Conservation (phyloP, 1,284 basidiomycete genomes). For the Cutaneotrichosporon sp. region DNA sequence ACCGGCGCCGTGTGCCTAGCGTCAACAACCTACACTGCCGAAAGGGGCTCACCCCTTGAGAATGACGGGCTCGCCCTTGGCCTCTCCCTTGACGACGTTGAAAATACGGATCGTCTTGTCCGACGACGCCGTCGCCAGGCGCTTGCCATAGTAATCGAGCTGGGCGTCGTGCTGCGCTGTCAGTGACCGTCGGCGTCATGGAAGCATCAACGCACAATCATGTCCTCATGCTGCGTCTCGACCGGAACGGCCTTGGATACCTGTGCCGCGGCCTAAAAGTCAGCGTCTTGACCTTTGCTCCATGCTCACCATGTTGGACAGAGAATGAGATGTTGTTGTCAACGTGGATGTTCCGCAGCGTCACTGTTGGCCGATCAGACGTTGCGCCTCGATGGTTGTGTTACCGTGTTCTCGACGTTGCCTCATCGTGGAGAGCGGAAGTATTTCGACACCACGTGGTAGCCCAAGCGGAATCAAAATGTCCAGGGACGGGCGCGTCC, state of each 20-base stretch:
- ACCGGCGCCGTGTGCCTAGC: slow-evolving; percentile 85
- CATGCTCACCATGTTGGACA: slow-evolving; percentile 12
- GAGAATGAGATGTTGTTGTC: not conserved
- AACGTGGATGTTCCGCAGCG: not conserved
- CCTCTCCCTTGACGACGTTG: slow-evolving; percentile 82
- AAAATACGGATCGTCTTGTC: slow-evolving; percentile 95
- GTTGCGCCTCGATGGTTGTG: not conserved
- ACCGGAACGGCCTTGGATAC: slow-evolving; percentile 49
- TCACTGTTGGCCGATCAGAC: not conserved
- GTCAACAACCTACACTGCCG: not conserved
- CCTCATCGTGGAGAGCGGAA: not conserved
- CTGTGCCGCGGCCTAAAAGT: slow-evolving; percentile 26
- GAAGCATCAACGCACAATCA: slow-evolving; percentile 64
- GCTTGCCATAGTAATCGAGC: slow-evolving; percentile 94
- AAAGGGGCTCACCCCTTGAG: slow-evolving; percentile 67
- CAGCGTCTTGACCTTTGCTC: not conserved
- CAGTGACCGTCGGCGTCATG: not conserved
- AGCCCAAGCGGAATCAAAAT: slow-evolving; percentile 1
- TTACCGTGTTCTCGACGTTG: not conserved
- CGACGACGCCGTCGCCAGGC: slow-evolving; percentile 92
- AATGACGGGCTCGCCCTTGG: slow-evolving; percentile 60
- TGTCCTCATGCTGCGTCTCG: slow-evolving; percentile 89
- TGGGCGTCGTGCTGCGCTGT: slow-evolving; percentile 83
- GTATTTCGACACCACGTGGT: not conserved
- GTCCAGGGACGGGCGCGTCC: not conserved